phyloP scores from a whole-genome alignment of 2,329 filamentous ascomycete genomes.

The Achaetomium macrosporum region DNA sequence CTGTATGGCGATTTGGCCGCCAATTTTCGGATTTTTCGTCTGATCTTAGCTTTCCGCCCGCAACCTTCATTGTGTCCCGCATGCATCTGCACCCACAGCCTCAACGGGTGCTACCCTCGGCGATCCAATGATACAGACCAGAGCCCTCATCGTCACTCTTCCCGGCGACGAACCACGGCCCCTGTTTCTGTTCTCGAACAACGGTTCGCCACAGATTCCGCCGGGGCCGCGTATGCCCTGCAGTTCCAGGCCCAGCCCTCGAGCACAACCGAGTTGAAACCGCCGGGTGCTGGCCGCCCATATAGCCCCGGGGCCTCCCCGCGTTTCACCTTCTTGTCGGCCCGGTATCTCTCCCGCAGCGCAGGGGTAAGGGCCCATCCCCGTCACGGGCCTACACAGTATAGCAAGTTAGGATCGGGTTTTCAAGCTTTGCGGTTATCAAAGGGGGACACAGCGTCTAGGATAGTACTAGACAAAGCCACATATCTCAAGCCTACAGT shows the following conservation, averaged over 20 bases:
- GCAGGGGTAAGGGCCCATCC: background rate
- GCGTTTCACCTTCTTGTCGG: constrained; percentile 21
- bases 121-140: background rate
- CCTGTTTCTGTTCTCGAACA: background rate
- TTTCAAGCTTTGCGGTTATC: background rate
- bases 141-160: background rate
- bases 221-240: background rate
- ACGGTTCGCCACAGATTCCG: constrained; percentile 5
- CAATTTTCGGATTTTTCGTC: background rate
- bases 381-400: too few species aligned
- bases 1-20: too few species aligned
- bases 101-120: background rate
- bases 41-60: background rate
- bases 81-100: constrained; percentile 1
- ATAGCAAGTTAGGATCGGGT: background rate
- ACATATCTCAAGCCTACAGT: too few species aligned
- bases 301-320: constrained; percentile 9
- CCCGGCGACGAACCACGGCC: constrained; percentile 1
- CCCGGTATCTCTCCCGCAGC: constrained; percentile 11
- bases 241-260: constrained; percentile 6
- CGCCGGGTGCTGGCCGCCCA: constrained; percentile 11
- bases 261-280: constrained; percentile 13
- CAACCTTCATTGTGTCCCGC: background rate
- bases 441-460: background rate
- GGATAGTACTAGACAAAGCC: too few species aligned